A percentile compares a stretch with the other conserved stretches of the same genome.
Evolutionary conservation across 257 asterid genomes (phyloP).

Genomic region (Jacaranda mimosifolia): DNA sequence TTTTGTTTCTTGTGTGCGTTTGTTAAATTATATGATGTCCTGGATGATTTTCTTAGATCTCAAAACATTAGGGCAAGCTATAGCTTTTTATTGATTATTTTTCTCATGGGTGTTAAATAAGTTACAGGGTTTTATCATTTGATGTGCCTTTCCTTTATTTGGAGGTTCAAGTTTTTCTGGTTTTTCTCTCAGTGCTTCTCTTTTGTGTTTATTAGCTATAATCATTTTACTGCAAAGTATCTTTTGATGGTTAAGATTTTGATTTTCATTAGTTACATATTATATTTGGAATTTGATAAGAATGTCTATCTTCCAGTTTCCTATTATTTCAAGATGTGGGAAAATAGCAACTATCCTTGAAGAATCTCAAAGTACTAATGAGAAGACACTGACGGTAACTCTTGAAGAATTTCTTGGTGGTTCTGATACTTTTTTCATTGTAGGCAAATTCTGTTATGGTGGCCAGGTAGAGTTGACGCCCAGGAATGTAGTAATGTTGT

Average conservation of each 20-base stretch:
- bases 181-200: background rate
- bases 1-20: background rate
- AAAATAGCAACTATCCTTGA: slow-evolving; percentile 70
- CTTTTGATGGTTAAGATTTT: slow-evolving; percentile 17
- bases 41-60: background rate
- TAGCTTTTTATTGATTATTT: background rate
- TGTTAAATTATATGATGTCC: background rate
- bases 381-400: slow-evolving; percentile 40
- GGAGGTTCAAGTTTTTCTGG: background rate
- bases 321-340: slow-evolving; percentile 88
- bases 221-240: slow-evolving; percentile 4
- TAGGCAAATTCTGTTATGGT: slow-evolving; percentile 83
- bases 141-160: background rate
- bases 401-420: slow-evolving; percentile 89
- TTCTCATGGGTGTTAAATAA: background rate
- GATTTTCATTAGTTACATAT: slow-evolving; percentile 28
- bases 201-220: background rate
- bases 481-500: slow-evolving; percentile 68
- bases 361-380: slow-evolving; percentile 51
- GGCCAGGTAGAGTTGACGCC: slow-evolving; percentile 75
- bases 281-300: slow-evolving; percentile 35
- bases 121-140: background rate
- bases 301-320: slow-evolving; percentile 70
- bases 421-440: slow-evolving; percentile 61
- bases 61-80: background rate